Evolutionary conservation across 805 yeast genomes (phyloP).

Genomic region (Danielozyma ontarioensis): DNA sequence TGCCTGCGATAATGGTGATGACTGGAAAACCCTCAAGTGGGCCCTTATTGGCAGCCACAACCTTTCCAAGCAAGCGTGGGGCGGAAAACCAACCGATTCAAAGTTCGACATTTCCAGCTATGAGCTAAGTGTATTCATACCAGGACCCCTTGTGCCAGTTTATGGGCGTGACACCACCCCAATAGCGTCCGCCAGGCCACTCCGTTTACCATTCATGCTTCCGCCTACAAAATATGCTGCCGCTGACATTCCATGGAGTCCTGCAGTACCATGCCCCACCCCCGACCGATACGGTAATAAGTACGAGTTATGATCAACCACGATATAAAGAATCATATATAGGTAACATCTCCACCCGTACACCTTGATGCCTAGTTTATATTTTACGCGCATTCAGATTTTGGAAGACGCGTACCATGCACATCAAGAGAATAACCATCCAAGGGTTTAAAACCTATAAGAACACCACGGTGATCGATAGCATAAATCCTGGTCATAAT

Average conservation of each 20-base stretch:
- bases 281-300: not conserved
- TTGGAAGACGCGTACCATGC: slow-evolving; percentile 17
- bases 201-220: slow-evolving; percentile 49
- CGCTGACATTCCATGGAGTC: slow-evolving; percentile 49
- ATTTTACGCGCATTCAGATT: no score
- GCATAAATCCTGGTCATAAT: slow-evolving; percentile 75
- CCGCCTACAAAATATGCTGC: slow-evolving; percentile 41
- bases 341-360: no score
- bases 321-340: no score
- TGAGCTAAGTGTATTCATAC: slow-evolving; percentile 33
- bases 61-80: slow-evolving; percentile 80
- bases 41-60: slow-evolving; percentile 70
- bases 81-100: slow-evolving; percentile 24
- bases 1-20: slow-evolving; percentile 46
- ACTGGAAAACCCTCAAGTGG: slow-evolving; percentile 56
- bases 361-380: no score
- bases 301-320: no score
- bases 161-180: slow-evolving; percentile 30
- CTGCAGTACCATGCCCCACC: slow-evolving; percentile 1
- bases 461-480: slow-evolving; percentile 71
- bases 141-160: slow-evolving; percentile 36
- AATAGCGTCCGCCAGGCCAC: slow-evolving; percentile 18
- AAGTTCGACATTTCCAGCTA: slow-evolving; percentile 29
- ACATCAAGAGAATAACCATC: slow-evolving; percentile 55
- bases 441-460: slow-evolving; percentile 94